Evolutionary conservation across 2,329 filamentous ascomycete species (phyloP).

Genomic region (Xylaria sp.): DNA sequence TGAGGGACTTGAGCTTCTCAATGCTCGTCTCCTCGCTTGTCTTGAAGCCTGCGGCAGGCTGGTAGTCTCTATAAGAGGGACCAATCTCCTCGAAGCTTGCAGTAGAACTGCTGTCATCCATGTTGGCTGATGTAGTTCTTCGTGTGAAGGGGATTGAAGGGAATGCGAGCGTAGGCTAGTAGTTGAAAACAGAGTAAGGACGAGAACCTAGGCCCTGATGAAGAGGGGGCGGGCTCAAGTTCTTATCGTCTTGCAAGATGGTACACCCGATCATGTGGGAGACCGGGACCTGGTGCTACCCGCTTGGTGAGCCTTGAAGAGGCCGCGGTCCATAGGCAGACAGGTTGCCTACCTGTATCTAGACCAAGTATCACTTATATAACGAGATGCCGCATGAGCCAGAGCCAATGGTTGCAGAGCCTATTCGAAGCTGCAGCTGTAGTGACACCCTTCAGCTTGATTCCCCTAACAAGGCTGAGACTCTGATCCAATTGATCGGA

Average conservation of each 20-base stretch:
- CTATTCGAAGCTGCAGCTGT: background rate
- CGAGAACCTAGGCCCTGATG: background rate
- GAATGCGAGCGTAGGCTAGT: background rate
- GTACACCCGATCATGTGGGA: conserved; percentile 1
- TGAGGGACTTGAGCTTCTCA: conserved; percentile 20
- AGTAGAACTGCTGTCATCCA: conserved; percentile 37
- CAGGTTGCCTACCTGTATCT: conserved; percentile 10
- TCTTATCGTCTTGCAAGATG: background rate
- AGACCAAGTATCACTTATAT: too few species aligned
- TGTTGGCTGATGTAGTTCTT: conserved; percentile 5
- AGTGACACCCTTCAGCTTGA: too few species aligned
- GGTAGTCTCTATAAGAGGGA: conserved; percentile 11
- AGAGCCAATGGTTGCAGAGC: background rate
- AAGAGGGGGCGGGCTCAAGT: background rate
- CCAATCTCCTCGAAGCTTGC: conserved; percentile 40
- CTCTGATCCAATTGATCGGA: too few species aligned
- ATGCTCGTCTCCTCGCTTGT: conserved; percentile 10
- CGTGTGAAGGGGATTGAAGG: background rate
- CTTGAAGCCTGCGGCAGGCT: background rate
- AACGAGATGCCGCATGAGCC: background rate
- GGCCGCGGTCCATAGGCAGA: conserved; percentile 4
- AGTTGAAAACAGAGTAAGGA: background rate
- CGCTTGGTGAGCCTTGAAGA: background rate
- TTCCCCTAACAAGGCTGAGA: too few species aligned
- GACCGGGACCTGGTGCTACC: background rate